Evolutionary conservation across 2,329 filamentous ascomycete genomes (phyloP), one percentile per base, ranked within the genome.

Genomic region (Ophiocordyceps camponoti-floridani): DNA sequence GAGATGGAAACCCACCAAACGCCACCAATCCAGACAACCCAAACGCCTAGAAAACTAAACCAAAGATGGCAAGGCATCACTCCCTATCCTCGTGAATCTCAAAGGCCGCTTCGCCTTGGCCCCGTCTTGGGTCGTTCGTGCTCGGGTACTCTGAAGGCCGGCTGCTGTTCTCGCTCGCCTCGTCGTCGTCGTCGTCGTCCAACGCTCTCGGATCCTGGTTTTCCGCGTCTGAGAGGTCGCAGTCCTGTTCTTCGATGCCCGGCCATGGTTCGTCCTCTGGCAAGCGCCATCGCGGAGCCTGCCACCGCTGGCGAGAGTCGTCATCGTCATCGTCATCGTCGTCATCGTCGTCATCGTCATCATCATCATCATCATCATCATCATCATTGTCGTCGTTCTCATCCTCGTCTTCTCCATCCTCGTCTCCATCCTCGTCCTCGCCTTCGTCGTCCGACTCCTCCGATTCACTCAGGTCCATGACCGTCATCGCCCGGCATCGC

Each of bases 261-360:
- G 66, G 69, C 70, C 72, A 74, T 2, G 66, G 65, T 47, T 75
- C 68, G 47, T 77, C 74, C 51, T 76, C 71, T 1, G 70, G 70
- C 23, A 63, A 50, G 46, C 56, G 59, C 49, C 54, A 53, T 41
- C 51, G 11, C 31, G 10, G 12, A 14, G 31, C 49, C 12, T 56
- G 56, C 28, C 57, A 55, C 44, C 52, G 53, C 45, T n/a, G n/a
- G n/a, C n/a, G n/a, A n/a, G n/a, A n/a, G n/a, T n/a, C 51, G 48
- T 18, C 45, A 49, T 41, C 42, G 26, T 16, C 48, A 31, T 8
- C 48, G 44, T 56, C 49, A 41, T 56, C 46, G 28, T 56, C 56
- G 42, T 56, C 51, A 40, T 47, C 52, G 18, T 56, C 47, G 16
- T 47, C 49, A 8, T 55, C 51, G 19, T 50, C 45, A 45, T 57